Conservation (phyloP, 148 eudicot genomes). For the Rhododendron griersonianum region DNA sequence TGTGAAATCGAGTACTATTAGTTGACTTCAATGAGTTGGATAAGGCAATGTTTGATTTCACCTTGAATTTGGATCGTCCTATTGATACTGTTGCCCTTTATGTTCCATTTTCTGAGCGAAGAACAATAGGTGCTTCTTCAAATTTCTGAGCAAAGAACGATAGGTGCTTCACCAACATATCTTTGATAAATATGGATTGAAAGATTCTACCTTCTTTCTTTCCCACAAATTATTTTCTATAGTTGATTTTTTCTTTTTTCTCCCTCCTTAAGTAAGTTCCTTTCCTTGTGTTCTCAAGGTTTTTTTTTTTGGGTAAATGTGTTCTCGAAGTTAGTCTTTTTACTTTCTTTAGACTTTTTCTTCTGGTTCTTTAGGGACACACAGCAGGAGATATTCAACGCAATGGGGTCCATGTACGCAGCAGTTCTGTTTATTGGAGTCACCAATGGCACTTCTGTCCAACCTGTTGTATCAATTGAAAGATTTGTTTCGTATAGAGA, state of each 20-base stretch:
- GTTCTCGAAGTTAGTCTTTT: neutral
- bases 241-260: neutral
- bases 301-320: too few species aligned
- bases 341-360: neutral
- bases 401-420: conserved; percentile 92
- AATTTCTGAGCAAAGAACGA: neutral
- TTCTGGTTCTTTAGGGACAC: conserved; percentile 40
- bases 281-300: neutral
- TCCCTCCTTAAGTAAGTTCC: neutral
- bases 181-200: neutral
- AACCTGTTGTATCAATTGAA: conserved; percentile 95
- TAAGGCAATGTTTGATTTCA: neutral
- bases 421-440: conserved; percentile 91
- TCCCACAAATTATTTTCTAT: neutral
- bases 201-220: neutral
- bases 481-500: conserved; percentile 97
- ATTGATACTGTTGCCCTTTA: neutral
- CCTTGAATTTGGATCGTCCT: neutral
- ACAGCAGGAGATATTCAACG: conserved; percentile 80
- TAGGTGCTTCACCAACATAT: neutral
- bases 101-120: neutral
- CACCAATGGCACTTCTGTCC: conserved; percentile 94
- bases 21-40: neutral
- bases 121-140: neutral
- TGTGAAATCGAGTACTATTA: neutral